Evolutionary conservation across 768 basidiomycete genomes (phyloP).

Genomic region (Mycena belliarum): DNA sequence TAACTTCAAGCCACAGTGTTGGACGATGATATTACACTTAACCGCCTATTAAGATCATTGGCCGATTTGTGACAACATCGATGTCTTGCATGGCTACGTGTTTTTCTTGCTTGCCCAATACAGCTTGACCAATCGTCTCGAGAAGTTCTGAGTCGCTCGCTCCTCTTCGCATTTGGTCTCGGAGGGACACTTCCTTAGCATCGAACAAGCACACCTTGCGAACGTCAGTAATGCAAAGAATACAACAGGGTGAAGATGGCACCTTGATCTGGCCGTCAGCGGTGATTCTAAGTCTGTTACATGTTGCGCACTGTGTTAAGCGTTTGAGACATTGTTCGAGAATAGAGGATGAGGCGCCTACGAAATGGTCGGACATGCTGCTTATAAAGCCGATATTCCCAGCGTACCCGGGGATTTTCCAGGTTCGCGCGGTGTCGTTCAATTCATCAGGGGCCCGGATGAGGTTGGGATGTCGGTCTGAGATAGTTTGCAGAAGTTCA

Average conservation of each 20-base stretch:
- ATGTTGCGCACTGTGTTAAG: constrained; percentile 58
- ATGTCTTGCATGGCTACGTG: constrained; percentile 86
- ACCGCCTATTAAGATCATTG: constrained; percentile 95
- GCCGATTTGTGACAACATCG: constrained; percentile 73
- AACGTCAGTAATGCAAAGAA: neutral
- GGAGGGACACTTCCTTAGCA: constrained; percentile 78
- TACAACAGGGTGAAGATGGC: constrained; percentile 6
- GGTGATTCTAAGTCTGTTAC: constrained; percentile 83
- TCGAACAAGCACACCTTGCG: constrained; percentile 87
- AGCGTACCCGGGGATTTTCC: constrained; percentile 66
- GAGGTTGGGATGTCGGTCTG: constrained; percentile 48
- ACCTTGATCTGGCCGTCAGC: constrained; percentile 91
- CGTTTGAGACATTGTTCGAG: neutral
- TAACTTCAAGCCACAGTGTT: neutral
- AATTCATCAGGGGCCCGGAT: constrained; percentile 61
- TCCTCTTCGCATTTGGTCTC: constrained; percentile 69
- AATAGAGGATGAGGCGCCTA: neutral
- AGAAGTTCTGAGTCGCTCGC: constrained; percentile 65
- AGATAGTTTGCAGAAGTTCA: constrained; percentile 57
- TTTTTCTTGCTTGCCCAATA: constrained; percentile 72
- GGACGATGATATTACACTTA: constrained; percentile 45
- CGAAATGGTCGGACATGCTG: constrained; percentile 91
- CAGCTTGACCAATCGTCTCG: constrained; percentile 60
- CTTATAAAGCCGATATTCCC: constrained; percentile 88
- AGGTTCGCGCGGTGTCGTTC: constrained; percentile 83